Evolutionary conservation across 2,329 filamentous ascomycete species (phyloP), one percentile per base, ranked within the genome.

Genomic region (Fusarium annulatum): DNA sequence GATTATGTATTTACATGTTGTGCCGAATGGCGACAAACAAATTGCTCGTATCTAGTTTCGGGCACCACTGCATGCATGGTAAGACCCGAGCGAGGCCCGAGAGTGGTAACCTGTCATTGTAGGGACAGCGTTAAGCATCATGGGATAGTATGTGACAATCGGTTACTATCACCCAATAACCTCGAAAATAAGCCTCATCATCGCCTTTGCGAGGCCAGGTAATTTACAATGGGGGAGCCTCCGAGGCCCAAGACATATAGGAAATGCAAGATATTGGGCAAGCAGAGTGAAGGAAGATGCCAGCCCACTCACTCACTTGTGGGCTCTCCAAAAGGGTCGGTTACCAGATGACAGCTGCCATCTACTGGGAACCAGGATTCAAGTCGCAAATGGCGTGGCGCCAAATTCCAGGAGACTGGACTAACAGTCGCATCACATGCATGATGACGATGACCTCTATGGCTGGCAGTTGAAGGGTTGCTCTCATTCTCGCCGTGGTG

Each of bases 401-500:
- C 53, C 49, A 66, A 52, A 51, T 69, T 51, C 63, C 71, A 64
- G 59, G 63, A 64, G 59, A 68, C 34, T 23, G 70, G 70, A 36
- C 52, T 41, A 51, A 49, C 34, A 49, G 52, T 56, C 26, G 61
- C 56, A 60, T 58, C 48, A 68, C 61, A 76, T 77, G 67, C 69
- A 61, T 42, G 57, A 69, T 70, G 69, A 69, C 72, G 65, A 73
- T 72, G 48, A 16, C 33, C 9, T 39, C 42, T 23, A n/a, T 53
- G 45, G 51, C 61, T 69, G 57, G 57, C 28, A 33, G 21, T 52
- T 43, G 41, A 52, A 49, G 28, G 21, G 23, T n/a, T 53, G 41
- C 43, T 30, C 61, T 55, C 42, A 48, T 43, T 68, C 38, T 61
- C 41, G 45, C 49, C 23, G 48, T 26, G 67, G 48, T 49, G 39